Percentiles rank a stretch among this genome's conserved stretches.
Evolutionary conservation across 2,329 filamentous ascomycete genomes (phyloP).

Genomic region (Talaromyces islandicus): DNA sequence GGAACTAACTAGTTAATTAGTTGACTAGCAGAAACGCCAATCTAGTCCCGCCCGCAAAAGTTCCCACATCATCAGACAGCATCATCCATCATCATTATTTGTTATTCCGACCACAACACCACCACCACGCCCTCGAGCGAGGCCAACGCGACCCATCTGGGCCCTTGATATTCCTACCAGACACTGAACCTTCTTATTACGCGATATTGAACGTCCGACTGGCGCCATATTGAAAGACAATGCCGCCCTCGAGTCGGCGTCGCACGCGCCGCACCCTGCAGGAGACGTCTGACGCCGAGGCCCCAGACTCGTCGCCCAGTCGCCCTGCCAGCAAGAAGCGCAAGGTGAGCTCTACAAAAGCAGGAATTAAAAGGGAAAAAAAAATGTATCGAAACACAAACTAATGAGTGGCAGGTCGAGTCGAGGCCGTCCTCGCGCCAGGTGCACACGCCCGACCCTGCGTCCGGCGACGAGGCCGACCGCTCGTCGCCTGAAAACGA

Average conservation of each 20-base stretch:
- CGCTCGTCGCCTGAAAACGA: constrained; percentile 38
- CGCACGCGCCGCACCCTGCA: constrained; percentile 42
- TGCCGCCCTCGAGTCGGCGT: constrained; percentile 39
- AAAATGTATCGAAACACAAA: no score
- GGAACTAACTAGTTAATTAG: neutral
- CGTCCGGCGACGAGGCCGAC: constrained; percentile 34
- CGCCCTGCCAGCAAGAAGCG: constrained; percentile 43
- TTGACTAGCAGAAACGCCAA: neutral
- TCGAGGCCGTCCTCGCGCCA: constrained; percentile 21
- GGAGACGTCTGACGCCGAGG: constrained; percentile 40
- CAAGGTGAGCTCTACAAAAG: constrained; percentile 31
- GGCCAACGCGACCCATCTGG: neutral
- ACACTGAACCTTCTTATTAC: neutral
- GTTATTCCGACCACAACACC: neutral
- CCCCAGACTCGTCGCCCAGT: constrained; percentile 43
- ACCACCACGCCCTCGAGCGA: neutral
- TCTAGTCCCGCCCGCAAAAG: neutral
- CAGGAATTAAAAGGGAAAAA: no score
- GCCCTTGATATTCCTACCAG: neutral
- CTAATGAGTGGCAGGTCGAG: constrained; percentile 23
- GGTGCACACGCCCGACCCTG: constrained; percentile 28
- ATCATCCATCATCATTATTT: neutral
- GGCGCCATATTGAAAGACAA: constrained; percentile 15
- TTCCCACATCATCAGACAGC: neutral
- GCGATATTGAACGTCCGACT: neutral